Evolutionary conservation across 805 yeast species (phyloP), one percentile per base, ranked within the genome.

Genomic region (Zygotorulaspora danielsina): DNA sequence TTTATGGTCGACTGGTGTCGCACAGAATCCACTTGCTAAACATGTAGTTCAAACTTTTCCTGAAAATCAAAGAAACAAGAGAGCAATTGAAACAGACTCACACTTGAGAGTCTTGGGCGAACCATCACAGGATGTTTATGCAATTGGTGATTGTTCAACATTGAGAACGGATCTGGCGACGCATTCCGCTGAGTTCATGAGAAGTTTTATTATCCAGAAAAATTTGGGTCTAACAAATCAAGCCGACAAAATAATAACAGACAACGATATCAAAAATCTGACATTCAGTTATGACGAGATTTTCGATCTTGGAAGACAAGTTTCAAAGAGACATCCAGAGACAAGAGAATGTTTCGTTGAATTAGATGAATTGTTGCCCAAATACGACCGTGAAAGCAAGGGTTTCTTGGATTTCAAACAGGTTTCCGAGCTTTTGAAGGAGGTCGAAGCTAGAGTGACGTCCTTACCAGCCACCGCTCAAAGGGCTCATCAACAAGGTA

Each of bases 21-120:
- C 83, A 5, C 80, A 76, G 50, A 73, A 77, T 44, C 82, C 81
- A 11, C 56, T 81, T 35, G 79, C 84, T 6, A 70, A 71, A 54
- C 70, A 70, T 26, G 67, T 81, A 31, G 80, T 73, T 32, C 61
- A 67, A 15, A 59, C 67, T n/a, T 63, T 81, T 25, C 55, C 64
- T 10, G 67, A 61, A 1, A 55, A 63, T 20, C 87, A 81, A 61
- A 67, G 66, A 48, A 81, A 81, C 55, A 72, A 68, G 51, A 73
- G 83, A 49, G 88, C 87, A n/a, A 74, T 81, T 34, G 87, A 81
- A 55, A 81, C 87, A 1, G 88, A 81, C 56, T 67, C 81, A n/a
- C 84, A 81, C 47, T 61, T 81, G 48, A 70, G 87, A 46, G 83
- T 81, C 7, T 55, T 78, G 36, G 88, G 88, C 19, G 76, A 84